Conservation (phyloP, 1,284 basidiomycete genomes). For the Apiotrichum mycotoxinovorans region DNA sequence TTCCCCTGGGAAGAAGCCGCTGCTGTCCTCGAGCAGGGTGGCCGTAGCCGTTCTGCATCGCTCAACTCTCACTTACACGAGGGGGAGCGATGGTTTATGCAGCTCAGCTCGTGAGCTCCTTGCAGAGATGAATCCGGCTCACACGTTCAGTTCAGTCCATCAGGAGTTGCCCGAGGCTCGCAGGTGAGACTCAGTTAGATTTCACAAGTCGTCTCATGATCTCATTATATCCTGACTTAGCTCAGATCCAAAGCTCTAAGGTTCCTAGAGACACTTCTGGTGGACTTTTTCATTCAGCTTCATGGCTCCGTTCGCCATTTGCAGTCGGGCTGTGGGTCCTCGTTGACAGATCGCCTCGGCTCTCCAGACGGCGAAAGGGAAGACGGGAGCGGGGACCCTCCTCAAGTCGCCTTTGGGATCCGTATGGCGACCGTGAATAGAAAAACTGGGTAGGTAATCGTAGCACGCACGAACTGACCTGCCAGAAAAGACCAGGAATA, state of each 20-base stretch:
- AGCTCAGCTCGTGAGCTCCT: too few species aligned
- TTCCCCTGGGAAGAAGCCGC: neutral
- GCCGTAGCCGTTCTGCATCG: too few species aligned
- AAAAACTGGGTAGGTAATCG: conserved; percentile 21
- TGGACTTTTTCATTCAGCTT: conserved; percentile 21
- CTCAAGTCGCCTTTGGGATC: conserved; percentile 4
- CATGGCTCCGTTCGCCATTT: neutral
- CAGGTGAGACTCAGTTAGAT: neutral
- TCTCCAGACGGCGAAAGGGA: neutral
- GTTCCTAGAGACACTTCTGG: conserved; percentile 23
- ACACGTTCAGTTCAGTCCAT: too few species aligned
- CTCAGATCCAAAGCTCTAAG: conserved; percentile 18
- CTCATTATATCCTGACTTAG: neutral
- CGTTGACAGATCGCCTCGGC: too few species aligned
- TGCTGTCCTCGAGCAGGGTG: neutral
- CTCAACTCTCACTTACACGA: neutral
- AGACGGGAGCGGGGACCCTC: neutral
- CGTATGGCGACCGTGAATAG: conserved; percentile 9
- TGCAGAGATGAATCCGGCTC: too few species aligned
- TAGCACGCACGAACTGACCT: neutral
- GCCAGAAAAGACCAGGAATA: conserved; percentile 27
- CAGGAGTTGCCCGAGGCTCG: neutral
- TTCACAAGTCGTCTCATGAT: too few species aligned
- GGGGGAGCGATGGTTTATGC: too few species aligned
- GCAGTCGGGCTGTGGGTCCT: neutral